Base-by-base conservation (phyloP, 1,284 basidiomycete species). In the Malassezia yamatoensis region DNA sequence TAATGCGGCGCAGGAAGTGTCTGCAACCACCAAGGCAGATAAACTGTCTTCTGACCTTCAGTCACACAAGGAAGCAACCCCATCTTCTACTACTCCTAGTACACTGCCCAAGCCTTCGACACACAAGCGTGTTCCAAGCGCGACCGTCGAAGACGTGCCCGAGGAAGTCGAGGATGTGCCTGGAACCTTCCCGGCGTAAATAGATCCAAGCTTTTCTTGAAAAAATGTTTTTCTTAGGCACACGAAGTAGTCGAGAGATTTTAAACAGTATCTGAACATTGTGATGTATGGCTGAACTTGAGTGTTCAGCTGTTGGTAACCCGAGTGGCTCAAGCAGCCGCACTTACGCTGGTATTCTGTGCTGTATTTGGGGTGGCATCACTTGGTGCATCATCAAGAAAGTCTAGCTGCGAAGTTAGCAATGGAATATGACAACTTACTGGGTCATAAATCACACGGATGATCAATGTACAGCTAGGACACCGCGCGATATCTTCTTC, bases 401-500 rank as follows among this genome's bases (percentile, higher is more conserved):
- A n/a, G 20, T 49, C 45, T 20, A 96, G 90, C 45, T 47, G 45
- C 24, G 7, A 29, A 5, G 34, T 47, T 32, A 47, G 45, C n/a
- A 12, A 9, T 29, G 24, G 7, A 29, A 29, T 5, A 20, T 3
- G 2, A 2, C 4, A 6, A 49, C 47, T 35, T 49, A 49, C 47
- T 51, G 90, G 90, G 77, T 98, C 93, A 75, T 86, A 96, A 49
- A 98, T 83, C 38, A 98, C 87, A 56, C 93, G 80, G 53, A 98
- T 90, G 47, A 96, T 82, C 29, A 96, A 79, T 65, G 88, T 91
- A 72, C 93, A 98, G 73, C 89, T 93, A 0, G 93, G 94, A 78
- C 93, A 98, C 51, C 83, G 90, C n/a, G 93, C 93, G 43, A 94
- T 84, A 70, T 98, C 94, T 69, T 96, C 93, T 45, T 85, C 96